Percentiles rank a stretch among this genome's conserved stretches.
These are phyloP conservation scores for Dissoconium aciculare DNA, from an alignment of 2,329 filamentous ascomycete species.

Conservation along the genomic window DNA sequence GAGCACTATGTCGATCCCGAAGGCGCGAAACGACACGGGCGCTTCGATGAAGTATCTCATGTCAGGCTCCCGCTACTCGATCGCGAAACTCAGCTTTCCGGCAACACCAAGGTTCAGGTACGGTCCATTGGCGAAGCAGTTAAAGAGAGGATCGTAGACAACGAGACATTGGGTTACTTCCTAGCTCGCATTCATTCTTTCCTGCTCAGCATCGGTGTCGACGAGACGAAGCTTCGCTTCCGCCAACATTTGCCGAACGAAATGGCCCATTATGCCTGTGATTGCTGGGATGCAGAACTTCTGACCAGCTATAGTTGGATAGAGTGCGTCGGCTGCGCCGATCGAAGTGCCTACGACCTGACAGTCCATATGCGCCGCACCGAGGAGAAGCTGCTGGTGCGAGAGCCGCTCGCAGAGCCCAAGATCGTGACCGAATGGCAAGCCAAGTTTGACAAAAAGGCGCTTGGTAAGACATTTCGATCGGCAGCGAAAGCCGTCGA, in stretches of 20 bases:
- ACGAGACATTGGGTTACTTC: slow-evolving; percentile 95
- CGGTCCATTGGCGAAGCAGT: slow-evolving; percentile 77
- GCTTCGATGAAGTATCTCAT: slow-evolving; percentile 72
- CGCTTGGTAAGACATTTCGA: slow-evolving; percentile 86
- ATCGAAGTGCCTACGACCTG: slow-evolving; percentile 85
- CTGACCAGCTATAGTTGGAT: slow-evolving; percentile 88
- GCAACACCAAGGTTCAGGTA: slow-evolving; percentile 59
- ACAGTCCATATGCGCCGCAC: slow-evolving; percentile 86
- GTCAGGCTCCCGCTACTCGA: slow-evolving; percentile 71
- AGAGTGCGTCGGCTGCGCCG: slow-evolving; percentile 91
- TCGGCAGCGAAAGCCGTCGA: no score
- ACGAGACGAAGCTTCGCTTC: slow-evolving; percentile 78
- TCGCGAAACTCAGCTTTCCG: slow-evolving; percentile 68
- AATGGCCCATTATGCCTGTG: slow-evolving; percentile 82
- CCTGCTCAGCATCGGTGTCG: slow-evolving; percentile 72
- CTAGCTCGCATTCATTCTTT: slow-evolving; percentile 82
- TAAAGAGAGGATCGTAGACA: slow-evolving; percentile 66
- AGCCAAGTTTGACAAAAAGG: slow-evolving; percentile 79
- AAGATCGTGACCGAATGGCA: slow-evolving; percentile 72
- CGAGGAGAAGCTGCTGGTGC: slow-evolving; percentile 66
- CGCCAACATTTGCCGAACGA: slow-evolving; percentile 86
- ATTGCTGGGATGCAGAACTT: slow-evolving; percentile 95
- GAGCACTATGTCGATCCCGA: slow-evolving; percentile 94
- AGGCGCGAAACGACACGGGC: slow-evolving; percentile 79
- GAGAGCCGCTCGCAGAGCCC: slow-evolving; percentile 63